Conservation (phyloP, 495 filamentous ascomycete genomes). For the Penicillium goetzii region DNA sequence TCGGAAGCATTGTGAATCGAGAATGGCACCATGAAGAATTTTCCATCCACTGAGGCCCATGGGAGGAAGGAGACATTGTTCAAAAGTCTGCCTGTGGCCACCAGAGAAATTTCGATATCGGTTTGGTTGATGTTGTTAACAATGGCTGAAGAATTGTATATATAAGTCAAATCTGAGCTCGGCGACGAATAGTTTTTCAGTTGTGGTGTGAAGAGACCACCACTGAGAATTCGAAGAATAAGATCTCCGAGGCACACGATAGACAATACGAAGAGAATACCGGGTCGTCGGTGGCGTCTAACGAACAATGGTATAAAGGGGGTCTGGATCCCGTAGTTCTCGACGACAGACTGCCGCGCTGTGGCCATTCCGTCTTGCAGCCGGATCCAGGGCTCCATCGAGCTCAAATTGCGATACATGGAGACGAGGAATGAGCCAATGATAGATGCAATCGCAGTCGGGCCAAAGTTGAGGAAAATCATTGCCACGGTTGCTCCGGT, state of each 20-base stretch:
- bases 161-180: constrained; percentile 1
- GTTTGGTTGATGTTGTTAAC: background rate
- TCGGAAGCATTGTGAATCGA: background rate
- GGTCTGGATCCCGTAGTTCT: constrained; percentile 25
- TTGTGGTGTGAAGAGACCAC: constrained; percentile 31
- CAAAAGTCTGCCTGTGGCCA: constrained; percentile 3
- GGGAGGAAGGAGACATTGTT: constrained; percentile 8
- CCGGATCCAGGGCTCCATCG: constrained; percentile 31
- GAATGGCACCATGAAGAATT: constrained; percentile 5
- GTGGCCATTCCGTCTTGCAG: constrained; percentile 21
- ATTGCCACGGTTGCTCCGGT: constrained; percentile 11
- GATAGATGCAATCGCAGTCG: constrained; percentile 31
- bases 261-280: constrained; percentile 18
- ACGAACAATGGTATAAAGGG: constrained; percentile 16
- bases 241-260: constrained; percentile 21
- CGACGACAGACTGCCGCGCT: constrained; percentile 12
- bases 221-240: constrained; percentile 24
- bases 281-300: constrained; percentile 5
- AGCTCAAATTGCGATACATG: constrained; percentile 26
- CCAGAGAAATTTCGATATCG: constrained; percentile 3
- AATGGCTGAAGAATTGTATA: constrained; percentile 17
- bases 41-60: constrained; percentile 2
- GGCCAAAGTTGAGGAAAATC: constrained; percentile 26
- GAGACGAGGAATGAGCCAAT: constrained; percentile 31
- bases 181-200: constrained; percentile 9